Evolutionary conservation across 129 eudicot genomes (phyloP).

Genomic region (Sambucus nigra): DNA sequence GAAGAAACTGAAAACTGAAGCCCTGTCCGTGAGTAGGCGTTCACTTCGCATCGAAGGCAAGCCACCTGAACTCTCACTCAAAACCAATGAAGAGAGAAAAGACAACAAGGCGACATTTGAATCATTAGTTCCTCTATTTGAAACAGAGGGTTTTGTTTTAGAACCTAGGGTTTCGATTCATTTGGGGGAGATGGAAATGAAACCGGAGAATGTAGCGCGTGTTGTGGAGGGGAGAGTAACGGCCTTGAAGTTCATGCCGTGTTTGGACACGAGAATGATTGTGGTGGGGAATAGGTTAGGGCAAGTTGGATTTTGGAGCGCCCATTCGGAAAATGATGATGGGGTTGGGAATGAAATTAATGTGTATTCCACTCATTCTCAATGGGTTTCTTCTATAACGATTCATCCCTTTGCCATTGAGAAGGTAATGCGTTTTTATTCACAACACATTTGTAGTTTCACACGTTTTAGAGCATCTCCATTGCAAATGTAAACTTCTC

Average conservation of each 20-base stretch:
- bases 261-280: conserved; percentile 45
- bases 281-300: conserved; percentile 75
- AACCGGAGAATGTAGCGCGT: conserved; percentile 54
- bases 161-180: conserved; percentile 26
- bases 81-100: conserved; percentile 2
- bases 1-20: conserved; percentile 49
- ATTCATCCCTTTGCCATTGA: conserved; percentile 53
- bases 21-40: conserved; percentile 48
- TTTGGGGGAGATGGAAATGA: conserved; percentile 43
- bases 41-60: conserved; percentile 66
- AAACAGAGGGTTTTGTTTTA: conserved; percentile 18
- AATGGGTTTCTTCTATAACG: conserved; percentile 49
- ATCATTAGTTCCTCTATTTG: conserved; percentile 41
- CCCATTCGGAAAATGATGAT: conserved; percentile 34
- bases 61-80: conserved; percentile 35
- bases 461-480: too few relatives aligned
- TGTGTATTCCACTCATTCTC: conserved; percentile 55
- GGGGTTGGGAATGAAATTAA: conserved; percentile 60
- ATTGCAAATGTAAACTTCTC: not conserved
- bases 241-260: conserved; percentile 53
- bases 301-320: conserved; percentile 76
- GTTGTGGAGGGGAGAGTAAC: conserved; percentile 57
- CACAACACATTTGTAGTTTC: too few relatives aligned
- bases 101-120: too few relatives aligned
- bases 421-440: conserved; percentile 70